These are phyloP conservation scores for Pittosporum tobira DNA, from an alignment of 129 eudicot genomes.

Conservation along the genomic window DNA sequence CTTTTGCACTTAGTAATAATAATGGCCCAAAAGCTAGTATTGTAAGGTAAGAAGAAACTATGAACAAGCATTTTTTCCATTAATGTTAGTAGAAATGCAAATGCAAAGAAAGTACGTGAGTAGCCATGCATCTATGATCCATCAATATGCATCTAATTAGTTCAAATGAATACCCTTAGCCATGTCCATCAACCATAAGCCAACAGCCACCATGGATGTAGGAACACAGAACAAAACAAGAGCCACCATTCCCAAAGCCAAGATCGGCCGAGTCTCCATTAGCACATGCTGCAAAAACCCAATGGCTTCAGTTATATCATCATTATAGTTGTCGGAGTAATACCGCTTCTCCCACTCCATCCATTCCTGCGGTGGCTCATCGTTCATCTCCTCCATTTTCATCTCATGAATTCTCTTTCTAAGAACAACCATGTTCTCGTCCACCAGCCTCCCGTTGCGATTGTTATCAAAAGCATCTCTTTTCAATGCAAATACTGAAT, in stretches of 20 bases:
- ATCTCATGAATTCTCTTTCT: constrained; percentile 31
- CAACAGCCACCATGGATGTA: constrained; percentile 13
- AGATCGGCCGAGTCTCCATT: constrained; percentile 33
- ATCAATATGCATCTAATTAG: too few species aligned
- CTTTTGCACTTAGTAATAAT: too few species aligned
- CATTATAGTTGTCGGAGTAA: constrained; percentile 14
- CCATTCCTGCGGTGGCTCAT: constrained; percentile 31
- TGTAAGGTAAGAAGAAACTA: too few species aligned
- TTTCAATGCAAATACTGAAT: constrained; percentile 5
- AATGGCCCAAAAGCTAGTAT: too few species aligned
- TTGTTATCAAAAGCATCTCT: constrained; percentile 3
- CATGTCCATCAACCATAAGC: constrained; percentile 21
- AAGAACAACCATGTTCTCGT: constrained; percentile 30
- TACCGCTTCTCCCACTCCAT: constrained; percentile 31
- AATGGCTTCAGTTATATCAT: constrained; percentile 21
- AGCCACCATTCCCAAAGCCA: constrained; percentile 23
- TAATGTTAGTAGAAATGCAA: too few species aligned
- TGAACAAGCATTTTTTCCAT: too few species aligned
- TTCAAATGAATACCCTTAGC: neutral
- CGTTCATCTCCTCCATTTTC: constrained; percentile 21
- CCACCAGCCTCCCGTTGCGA: constrained; percentile 21
- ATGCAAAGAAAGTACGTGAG: too few species aligned
- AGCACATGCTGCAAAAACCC: constrained; percentile 17
- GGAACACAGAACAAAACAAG: constrained; percentile 29
- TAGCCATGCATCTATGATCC: too few species aligned